Base-by-base conservation (phyloP, 75 land plant species). In the Pinus taeda region DNA sequence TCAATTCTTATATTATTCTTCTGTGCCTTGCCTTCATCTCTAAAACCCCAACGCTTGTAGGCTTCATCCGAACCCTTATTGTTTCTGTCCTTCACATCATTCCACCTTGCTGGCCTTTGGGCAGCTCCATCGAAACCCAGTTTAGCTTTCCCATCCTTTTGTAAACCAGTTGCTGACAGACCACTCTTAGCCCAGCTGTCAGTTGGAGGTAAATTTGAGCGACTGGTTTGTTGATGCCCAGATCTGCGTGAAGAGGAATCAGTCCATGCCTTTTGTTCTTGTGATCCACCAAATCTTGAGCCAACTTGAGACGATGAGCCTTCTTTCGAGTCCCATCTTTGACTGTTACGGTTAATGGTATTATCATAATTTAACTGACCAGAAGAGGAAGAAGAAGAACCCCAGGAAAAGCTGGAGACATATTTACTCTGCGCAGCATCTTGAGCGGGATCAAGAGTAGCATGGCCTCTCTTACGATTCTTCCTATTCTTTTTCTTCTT, bases 351-450 rank as follows among this genome's bases (percentile, higher is more conserved):
- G 36, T 49, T 49, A 9, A 49, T 49, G 12, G 12, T 49, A 49
- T 69, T 69, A 42, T 20, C 11, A 17, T 42, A 12, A 39, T 21
- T 22, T n/a, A 8, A 42, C 53, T 8, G 1, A 22, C 24, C n/a
- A 42, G 72, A 69, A 69, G 55, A n/a, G n/a, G n/a, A 42, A 42
- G 72, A 69, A 69, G 72, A 42, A 42, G 55, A 42, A 20, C 26
- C 72, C 21, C 15, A 33, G 7, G 39, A 65, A 37, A 36, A 36
- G 36, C 69, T 65, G 18, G 72, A n/a, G 36, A 53, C 72, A 11
- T 9, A 49, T 69, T 42, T 69, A 69, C 49, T 42, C 14, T 69
- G 49, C 11, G 72, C 72, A 69, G 72, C 53, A 69, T 69, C 72
- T 69, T 69, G 49, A 69, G 53, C 72, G 6, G 37, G 17, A 66